Percentiles rank a stretch among this genome's conserved stretches.
Conservation (phyloP, 495 filamentous ascomycete species). For the Hyaloscypha variabilis region DNA sequence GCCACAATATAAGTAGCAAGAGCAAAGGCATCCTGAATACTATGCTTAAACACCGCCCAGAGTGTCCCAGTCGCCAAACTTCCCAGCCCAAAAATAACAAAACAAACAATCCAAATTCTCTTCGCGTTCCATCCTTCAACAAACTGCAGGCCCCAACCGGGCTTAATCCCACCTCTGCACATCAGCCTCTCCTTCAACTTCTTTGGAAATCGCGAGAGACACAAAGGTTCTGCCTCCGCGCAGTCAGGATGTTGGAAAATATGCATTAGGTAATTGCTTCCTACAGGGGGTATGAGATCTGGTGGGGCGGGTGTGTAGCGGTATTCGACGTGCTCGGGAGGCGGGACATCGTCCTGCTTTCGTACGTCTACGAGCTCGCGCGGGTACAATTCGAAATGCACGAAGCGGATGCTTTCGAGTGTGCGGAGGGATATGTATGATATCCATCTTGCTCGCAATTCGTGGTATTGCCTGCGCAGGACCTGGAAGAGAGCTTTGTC, state of each 20-base stretch:
- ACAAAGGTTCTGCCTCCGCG: neutral
- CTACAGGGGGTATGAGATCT: neutral
- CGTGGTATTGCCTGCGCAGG: neutral
- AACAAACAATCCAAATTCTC: neutral
- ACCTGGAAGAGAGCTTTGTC: neutral
- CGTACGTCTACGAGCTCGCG: neutral
- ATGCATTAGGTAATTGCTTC: neutral
- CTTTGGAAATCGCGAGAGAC: neutral
- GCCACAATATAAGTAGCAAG: neutral
- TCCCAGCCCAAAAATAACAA: neutral
- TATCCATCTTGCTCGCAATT: neutral
- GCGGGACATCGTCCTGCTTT: neutral
- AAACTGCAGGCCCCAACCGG: neutral
- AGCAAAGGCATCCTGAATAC: neutral
- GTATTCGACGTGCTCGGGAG: neutral
- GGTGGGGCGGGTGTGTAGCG: neutral
- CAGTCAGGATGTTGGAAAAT: neutral
- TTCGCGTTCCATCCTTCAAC: neutral
- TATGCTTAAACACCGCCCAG: neutral
- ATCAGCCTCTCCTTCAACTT: neutral
- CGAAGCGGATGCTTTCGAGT: neutral
- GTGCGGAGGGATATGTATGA: neutral
- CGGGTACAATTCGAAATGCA: neutral
- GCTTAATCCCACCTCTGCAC: neutral
- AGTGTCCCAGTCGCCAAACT: neutral